Percentiles rank a stretch among this genome's conserved stretches.
Conservation (phyloP, 306 rosid species). For the Inga oerstediana region DNA sequence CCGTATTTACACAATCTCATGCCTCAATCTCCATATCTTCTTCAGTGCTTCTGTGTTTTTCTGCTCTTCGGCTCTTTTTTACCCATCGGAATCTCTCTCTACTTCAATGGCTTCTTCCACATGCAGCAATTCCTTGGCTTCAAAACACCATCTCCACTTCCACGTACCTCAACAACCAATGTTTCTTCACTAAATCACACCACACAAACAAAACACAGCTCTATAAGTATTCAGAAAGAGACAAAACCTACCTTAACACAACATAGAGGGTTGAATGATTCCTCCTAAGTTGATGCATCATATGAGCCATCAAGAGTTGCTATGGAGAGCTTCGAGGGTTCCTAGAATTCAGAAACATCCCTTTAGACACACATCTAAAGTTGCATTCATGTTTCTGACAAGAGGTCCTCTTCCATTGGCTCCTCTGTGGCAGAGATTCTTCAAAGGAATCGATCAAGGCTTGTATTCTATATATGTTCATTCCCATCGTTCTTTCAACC, state of each 20-base stretch:
- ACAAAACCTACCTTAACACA: neutral
- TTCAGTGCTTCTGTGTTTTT: conserved; percentile 34
- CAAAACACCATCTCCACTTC: neutral
- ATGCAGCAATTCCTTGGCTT: conserved; percentile 26
- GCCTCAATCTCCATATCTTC: conserved; percentile 28
- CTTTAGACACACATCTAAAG: conserved; percentile 49
- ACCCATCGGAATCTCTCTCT: conserved; percentile 57
- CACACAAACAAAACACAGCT: neutral
- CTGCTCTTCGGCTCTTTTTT: conserved; percentile 62
- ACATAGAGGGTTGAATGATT: conserved; percentile 32
- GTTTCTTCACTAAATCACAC: neutral
- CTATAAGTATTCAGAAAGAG: neutral
- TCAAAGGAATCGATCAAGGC: conserved; percentile 54
- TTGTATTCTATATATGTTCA: conserved; percentile 76
- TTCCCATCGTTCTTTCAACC: conserved; percentile 51
- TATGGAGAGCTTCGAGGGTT: conserved; percentile 78
- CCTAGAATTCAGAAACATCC: conserved; percentile 42
- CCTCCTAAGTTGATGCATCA: conserved; percentile 52
- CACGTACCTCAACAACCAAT: neutral
- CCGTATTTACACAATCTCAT: neutral
- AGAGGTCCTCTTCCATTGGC: conserved; percentile 47
- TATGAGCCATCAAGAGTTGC: conserved; percentile 71
- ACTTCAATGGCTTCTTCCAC: conserved; percentile 41
- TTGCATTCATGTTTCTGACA: conserved; percentile 51
- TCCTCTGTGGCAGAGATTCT: conserved; percentile 83